These are phyloP conservation scores for Chenopodium formosanum DNA, from an alignment of 148 eudicot genomes.

Conservation along the genomic window DNA sequence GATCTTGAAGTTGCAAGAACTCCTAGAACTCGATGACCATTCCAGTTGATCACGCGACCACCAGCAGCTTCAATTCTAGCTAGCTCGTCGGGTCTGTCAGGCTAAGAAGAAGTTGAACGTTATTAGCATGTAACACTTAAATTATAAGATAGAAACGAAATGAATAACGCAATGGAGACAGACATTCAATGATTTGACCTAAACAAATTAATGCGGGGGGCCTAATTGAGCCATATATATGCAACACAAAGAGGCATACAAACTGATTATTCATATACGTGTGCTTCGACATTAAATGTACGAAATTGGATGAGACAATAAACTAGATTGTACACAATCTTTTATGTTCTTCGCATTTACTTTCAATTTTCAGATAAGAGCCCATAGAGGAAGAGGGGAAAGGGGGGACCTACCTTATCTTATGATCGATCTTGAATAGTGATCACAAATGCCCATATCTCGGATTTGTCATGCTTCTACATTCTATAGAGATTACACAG, in stretches of 20 bases:
- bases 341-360: constrained; percentile 15
- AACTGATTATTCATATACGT: not conserved
- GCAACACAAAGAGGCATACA: constrained; percentile 15
- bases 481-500: not conserved
- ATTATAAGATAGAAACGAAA: too few species aligned
- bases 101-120: constrained; percentile 31
- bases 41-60: constrained; percentile 71
- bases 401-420: not conserved
- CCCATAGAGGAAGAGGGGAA: not conserved
- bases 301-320: constrained; percentile 10
- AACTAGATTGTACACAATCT: constrained; percentile 23
- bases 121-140: not conserved
- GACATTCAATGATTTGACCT: not conserved
- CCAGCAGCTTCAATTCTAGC: constrained; percentile 71
- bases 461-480: not conserved
- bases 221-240: not conserved
- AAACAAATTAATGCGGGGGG: constrained; percentile 6
- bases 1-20: constrained; percentile 83
- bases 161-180: not conserved
- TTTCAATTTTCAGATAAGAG: not conserved
- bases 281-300: not conserved
- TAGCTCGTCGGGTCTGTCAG: constrained; percentile 72
- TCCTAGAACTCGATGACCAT: constrained; percentile 58
- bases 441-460: not conserved
- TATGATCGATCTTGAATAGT: not conserved